These are phyloP conservation scores for Melampsora occidentalis DNA, from an alignment of 1,284 basidiomycete genomes.

Conservation along the genomic window DNA sequence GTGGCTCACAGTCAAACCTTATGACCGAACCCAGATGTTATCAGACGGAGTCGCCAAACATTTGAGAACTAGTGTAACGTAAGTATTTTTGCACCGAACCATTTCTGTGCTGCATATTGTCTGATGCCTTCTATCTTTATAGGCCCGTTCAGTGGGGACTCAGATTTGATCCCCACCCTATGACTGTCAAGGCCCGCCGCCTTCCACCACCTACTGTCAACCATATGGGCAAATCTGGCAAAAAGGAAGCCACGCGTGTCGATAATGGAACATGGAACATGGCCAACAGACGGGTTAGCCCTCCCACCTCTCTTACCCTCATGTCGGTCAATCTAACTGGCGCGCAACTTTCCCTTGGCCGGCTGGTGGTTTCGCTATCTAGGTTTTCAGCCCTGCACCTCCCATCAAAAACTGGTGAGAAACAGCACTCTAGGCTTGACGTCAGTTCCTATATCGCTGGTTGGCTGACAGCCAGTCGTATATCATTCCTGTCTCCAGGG, in stretches of 20 bases:
- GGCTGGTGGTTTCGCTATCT: background rate
- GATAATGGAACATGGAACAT: slow-evolving; percentile 36
- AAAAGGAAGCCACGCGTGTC: slow-evolving; percentile 9
- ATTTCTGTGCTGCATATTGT: too few relatives aligned
- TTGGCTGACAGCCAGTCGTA: background rate
- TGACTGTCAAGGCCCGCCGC: slow-evolving; percentile 30
- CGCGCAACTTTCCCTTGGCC: background rate
- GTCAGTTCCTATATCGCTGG: background rate
- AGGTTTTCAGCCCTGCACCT: slow-evolving; percentile 21
- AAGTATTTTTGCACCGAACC: background rate
- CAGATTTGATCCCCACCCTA: slow-evolving; percentile 13
- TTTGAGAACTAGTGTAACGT: background rate
- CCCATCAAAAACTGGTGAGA: slow-evolving; percentile 32
- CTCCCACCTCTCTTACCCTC: background rate
- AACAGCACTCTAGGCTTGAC: background rate
- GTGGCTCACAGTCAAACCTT: slow-evolving; percentile 44
- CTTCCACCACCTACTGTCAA: slow-evolving; percentile 27
- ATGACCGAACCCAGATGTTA: slow-evolving; percentile 31
- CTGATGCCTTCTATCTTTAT: background rate
- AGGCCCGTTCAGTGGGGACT: slow-evolving; percentile 33
- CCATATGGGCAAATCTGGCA: background rate
- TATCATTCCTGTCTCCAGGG: background rate
- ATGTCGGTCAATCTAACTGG: background rate
- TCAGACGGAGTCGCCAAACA: slow-evolving; percentile 20
- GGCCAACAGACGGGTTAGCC: slow-evolving; percentile 6